Evolutionary conservation across 495 filamentous ascomycete species (phyloP).

Genomic region (Penicillium atrosanguineum): DNA sequence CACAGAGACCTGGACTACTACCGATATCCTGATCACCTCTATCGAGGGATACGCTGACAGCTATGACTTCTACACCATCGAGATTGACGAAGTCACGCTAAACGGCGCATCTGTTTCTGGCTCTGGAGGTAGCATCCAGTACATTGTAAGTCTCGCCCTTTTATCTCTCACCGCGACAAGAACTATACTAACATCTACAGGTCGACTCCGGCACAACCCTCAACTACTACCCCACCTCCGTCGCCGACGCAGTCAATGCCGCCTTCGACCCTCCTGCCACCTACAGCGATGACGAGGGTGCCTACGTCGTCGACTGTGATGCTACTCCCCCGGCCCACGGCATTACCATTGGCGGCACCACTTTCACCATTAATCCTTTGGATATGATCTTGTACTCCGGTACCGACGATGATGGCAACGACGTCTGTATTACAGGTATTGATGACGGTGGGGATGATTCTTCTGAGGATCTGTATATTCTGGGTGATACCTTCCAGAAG

Average conservation of each 20-base stretch:
- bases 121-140: conserved; percentile 16
- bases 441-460: conserved; percentile 36
- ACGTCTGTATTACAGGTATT: conserved; percentile 49
- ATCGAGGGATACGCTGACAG: conserved; percentile 10
- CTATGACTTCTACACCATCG: conserved; percentile 45
- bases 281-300: conserved; percentile 41
- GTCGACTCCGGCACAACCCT: conserved; percentile 45
- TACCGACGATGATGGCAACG: conserved; percentile 29
- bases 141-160: conserved; percentile 27
- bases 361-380: conserved; percentile 51
- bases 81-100: conserved; percentile 35
- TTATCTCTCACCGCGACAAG: background rate
- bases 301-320: conserved; percentile 55
- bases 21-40: conserved; percentile 33
- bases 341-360: conserved; percentile 46
- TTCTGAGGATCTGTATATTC: conserved; percentile 33
- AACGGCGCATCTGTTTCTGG: conserved; percentile 20
- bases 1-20: conserved; percentile 32
- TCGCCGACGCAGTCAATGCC: conserved; percentile 50
- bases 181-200: conserved; percentile 4
- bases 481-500: conserved; percentile 64
- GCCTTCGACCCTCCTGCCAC: conserved; percentile 54
- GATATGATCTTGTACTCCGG: conserved; percentile 52
- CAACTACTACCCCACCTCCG: conserved; percentile 34
- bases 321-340: conserved; percentile 53